phyloP scores from a whole-genome alignment of 257 asterid species.

The Solanum stenotomum region DNA sequence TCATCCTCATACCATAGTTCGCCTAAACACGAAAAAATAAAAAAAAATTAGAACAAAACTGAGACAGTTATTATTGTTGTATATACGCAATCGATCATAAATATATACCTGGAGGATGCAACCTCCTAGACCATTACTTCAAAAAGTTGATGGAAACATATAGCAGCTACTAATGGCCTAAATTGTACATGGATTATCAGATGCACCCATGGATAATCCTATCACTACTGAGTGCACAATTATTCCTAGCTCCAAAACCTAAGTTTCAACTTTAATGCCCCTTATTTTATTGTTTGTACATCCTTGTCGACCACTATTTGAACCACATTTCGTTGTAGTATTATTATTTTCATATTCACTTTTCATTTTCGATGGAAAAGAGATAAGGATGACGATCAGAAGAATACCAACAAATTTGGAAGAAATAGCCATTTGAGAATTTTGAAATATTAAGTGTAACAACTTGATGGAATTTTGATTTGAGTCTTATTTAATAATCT shows the following conservation, averaged over 20 bases:
- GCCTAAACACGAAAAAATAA: background rate
- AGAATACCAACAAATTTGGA: background rate
- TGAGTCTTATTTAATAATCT: background rate
- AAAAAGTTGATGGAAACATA: slow-evolving; percentile 12
- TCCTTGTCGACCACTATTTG: too few relatives aligned
- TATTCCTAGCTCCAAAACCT: slow-evolving; percentile 13
- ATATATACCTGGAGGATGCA: slow-evolving; percentile 25
- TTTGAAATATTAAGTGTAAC: background rate
- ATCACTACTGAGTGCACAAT: slow-evolving; percentile 16
- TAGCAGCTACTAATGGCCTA: slow-evolving; percentile 9
- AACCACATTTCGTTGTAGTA: too few relatives aligned
- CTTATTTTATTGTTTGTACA: too few relatives aligned
- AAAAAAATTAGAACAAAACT: background rate
- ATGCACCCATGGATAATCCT: slow-evolving; percentile 14
- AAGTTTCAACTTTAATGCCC: too few relatives aligned
- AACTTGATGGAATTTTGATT: background rate
- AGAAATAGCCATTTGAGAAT: background rate
- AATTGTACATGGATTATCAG: slow-evolving; percentile 9
- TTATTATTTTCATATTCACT: too few relatives aligned
- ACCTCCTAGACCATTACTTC: slow-evolving; percentile 25
- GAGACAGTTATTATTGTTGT: background rate
- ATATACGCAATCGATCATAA: background rate
- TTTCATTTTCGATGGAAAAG: too few relatives aligned
- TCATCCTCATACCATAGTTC: slow-evolving; percentile 19
- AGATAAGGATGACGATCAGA: background rate